Base-by-base conservation (phyloP, 1,284 basidiomycete species). In the Rhodotorula mucilaginosa region DNA sequence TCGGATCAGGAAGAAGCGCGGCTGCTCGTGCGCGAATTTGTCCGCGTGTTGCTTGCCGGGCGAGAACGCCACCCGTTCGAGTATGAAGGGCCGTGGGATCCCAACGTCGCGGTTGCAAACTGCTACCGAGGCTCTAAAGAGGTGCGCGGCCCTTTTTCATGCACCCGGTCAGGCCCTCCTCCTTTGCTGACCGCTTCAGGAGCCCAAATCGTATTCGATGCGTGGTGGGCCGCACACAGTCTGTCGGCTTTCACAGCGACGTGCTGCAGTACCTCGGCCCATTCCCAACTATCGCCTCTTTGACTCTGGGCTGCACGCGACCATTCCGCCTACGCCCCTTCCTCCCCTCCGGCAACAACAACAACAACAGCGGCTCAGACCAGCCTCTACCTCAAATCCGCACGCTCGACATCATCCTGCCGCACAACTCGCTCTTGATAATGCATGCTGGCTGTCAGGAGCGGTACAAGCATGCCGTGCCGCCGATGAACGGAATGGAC, bases 391-490 rank as follows among this genome's bases (percentile, higher is more conserved):
- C 39, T n/a, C 15, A 49, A 23, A 54, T 68, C 39, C 64, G 72
- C 44, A 96, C 93, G 0, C 94, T 90, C 81, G 92, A 94, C 79
- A 86, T 96, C 31, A 88, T 88, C 18, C 82, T 97, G 34, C 81
- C 87, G 8, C 93, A 97, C 79, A 97, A 97, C 79, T 91, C 90
- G 88, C 83, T 93, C 48, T 84, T 87, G n/a, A 90, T 96, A 77
- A 97, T 97, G 94, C 91, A 94, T 76, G 91, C 91, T 0, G 89
- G 90, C 2, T 90, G 88, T 73, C 94, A 97, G 83, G 93, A 97
- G 81, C 84, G 85, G 29, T 97, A 89, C 83, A 97, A 97, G 74
- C 83, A 84, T 72, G 81, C 80, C 10, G 58, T 75, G 5, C 77
- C 76, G 56, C 76, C 74, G 1, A 59, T 76, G 16, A 29, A 69